Evolutionary conservation across 2,329 filamentous ascomycete species (phyloP), one percentile per base, ranked within the genome.

Genomic region (Acephala macrosclerotiorum): DNA sequence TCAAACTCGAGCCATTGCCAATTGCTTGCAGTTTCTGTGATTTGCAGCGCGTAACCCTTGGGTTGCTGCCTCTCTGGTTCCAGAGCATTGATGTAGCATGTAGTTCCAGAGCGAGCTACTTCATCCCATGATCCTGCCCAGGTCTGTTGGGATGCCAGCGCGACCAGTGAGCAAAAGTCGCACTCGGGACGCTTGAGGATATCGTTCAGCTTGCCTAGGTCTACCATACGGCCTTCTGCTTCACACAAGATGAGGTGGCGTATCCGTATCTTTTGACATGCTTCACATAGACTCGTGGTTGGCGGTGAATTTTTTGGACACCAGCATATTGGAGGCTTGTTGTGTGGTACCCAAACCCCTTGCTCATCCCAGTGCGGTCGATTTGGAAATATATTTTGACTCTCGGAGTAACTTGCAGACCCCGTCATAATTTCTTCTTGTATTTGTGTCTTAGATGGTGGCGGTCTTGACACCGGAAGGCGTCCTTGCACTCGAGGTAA

Each of bases 31-130:
- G 45, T 60, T 6, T 36, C 35, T 11, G 61, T 49, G 26, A 63
- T 29, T 35, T 49, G 40, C 18, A 63, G 42, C 20, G n/a, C 42
- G 20, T 63, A 47, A 29, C 20, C 47, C 0, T 88, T 90, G 4
- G 84, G 85, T 75, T 88, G 61, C 22, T 63, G 40, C 22, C 33
- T 63, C 14, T 16, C 18, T 5, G 47, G 12, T 11, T 58, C 55
- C 11, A 63, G 8, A 29, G 29, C 61, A 53, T 57, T 49, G 33
- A 64, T 40, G 22, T 59, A 26, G 20, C 56, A 58, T 18, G 20
- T 26, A 5, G 18, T n/a, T 2, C 87, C 79, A 97, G 81, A 45
- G 91, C 91, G 2, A 94, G 95, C 0, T 93, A 96, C 47, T 91
- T 94, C 25, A 97, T 94, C 61, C 97, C 88, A 69, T 35, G n/a